A percentile compares a stretch with the other conserved stretches of the same genome.
phyloP scores from a whole-genome alignment of 495 filamentous ascomycete genomes.

The Chaetomidium leptoderma region DNA sequence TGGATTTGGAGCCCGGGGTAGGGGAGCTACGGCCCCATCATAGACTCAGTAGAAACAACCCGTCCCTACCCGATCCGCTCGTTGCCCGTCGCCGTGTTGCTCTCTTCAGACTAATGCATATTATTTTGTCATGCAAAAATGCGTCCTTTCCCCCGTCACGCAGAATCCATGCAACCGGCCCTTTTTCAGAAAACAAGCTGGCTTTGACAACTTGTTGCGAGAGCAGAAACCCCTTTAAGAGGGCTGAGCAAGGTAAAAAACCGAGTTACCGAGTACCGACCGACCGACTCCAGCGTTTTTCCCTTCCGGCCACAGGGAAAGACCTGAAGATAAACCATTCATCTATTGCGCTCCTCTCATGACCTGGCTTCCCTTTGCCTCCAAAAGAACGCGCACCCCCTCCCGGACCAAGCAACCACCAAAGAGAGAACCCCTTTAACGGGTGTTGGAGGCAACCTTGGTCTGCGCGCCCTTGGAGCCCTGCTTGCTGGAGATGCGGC shows the following conservation, averaged over 20 bases:
- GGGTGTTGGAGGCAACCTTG: slow-evolving; percentile 83
- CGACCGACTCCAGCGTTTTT: slow-evolving; percentile 34
- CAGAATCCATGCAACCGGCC: slow-evolving; percentile 34
- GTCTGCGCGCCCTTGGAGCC: slow-evolving; percentile 83
- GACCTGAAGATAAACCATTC: slow-evolving; percentile 27
- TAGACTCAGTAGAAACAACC: neutral
- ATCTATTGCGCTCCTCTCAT: slow-evolving; percentile 25
- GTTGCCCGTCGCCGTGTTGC: slow-evolving; percentile 1
- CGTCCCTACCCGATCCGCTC: neutral
- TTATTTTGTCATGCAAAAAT: slow-evolving; percentile 35
- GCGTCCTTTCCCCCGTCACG: slow-evolving; percentile 24
- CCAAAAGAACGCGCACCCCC: slow-evolving; percentile 19
- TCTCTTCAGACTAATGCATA: slow-evolving; percentile 25
- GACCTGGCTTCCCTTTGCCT: slow-evolving; percentile 14
- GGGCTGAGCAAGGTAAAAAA: slow-evolving; percentile 32
- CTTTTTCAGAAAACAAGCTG: slow-evolving; percentile 29
- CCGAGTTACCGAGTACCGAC: slow-evolving; percentile 37
- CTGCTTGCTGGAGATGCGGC: slow-evolving; percentile 89
- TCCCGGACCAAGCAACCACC: slow-evolving; percentile 19
- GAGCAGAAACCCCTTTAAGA: slow-evolving; percentile 28
- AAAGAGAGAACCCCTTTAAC: slow-evolving; percentile 55
- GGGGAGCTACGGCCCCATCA: neutral
- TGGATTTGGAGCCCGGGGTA: slow-evolving; percentile 1
- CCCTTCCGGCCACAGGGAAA: slow-evolving; percentile 27
- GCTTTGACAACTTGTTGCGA: slow-evolving; percentile 26